Percentiles rank a stretch among this genome's conserved stretches.
Evolutionary conservation across 768 basidiomycete genomes (phyloP).

Genomic region (Leccinum imitatum): DNA sequence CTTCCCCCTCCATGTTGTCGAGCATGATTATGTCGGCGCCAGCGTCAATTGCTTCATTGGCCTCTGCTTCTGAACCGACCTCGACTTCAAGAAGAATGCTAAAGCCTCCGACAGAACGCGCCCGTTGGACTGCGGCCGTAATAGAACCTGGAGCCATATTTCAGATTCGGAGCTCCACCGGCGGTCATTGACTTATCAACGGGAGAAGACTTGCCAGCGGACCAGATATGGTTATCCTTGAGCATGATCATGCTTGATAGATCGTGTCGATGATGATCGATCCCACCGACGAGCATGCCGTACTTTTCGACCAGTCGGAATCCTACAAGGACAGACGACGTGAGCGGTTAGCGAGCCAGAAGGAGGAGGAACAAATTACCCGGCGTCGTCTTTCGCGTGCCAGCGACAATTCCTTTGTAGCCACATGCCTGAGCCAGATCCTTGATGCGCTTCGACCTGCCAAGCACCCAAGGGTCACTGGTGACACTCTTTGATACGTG

Average conservation of each 20-base stretch:
- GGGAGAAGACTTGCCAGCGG: conserved; percentile 58
- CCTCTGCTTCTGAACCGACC: conserved; percentile 84
- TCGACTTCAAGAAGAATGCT: conserved; percentile 91
- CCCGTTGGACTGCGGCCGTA: conserved; percentile 78
- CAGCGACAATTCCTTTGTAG: conserved; percentile 87
- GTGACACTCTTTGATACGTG: background rate
- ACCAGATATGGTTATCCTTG: conserved; percentile 99
- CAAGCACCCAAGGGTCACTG: conserved; percentile 1
- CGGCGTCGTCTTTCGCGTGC: conserved; percentile 96
- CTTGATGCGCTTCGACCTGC: conserved; percentile 79
- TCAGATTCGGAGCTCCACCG: background rate
- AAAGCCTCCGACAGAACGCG: conserved; percentile 91
- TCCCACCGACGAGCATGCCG: conserved; percentile 96
- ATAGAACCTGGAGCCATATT: conserved; percentile 67
- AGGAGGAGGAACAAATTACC: conserved; percentile 38
- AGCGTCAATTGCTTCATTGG: conserved; percentile 94
- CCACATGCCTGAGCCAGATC: conserved; percentile 76
- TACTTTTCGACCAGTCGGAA: conserved; percentile 98
- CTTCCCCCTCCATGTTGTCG: conserved; percentile 84
- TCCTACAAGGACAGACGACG: conserved; percentile 42
- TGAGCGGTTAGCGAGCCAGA: conserved; percentile 5
- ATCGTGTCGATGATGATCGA: conserved; percentile 94
- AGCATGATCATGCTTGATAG: conserved; percentile 99
- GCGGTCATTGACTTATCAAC: background rate
- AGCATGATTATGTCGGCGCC: conserved; percentile 96